These are phyloP conservation scores for Coelastrella sp. DNA, from an alignment of 139 green algal species.

Conservation along the genomic window DNA sequence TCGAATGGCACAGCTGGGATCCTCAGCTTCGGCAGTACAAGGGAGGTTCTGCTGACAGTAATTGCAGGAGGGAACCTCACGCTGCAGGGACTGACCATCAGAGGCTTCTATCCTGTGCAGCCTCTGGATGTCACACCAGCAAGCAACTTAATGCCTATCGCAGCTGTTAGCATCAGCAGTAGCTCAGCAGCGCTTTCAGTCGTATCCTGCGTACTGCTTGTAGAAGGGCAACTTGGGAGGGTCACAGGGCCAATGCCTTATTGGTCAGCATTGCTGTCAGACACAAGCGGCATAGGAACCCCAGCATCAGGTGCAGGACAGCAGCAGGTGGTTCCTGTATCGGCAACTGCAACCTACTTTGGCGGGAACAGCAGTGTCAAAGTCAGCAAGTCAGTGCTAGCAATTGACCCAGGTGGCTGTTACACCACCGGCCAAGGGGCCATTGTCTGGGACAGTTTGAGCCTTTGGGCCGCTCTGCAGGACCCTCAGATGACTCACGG, in stretches of 20 bases:
- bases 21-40: slow-evolving; percentile 3
- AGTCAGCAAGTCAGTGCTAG: neutral
- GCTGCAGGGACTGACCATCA: neutral
- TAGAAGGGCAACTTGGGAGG: neutral
- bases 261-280: neutral
- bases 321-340: neutral
- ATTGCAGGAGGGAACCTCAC: neutral
- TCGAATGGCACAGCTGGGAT: neutral
- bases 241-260: slow-evolving; percentile 14
- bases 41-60: neutral
- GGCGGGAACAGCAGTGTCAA: slow-evolving; percentile 23
- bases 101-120: neutral
- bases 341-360: neutral
- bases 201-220: neutral
- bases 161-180: neutral
- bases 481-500: neutral
- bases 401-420: neutral
- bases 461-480: neutral
- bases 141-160: slow-evolving; percentile 15
- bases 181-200: neutral
- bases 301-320: neutral
- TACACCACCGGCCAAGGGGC: neutral
- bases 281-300: neutral
- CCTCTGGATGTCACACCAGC: neutral
- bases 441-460: neutral